These are phyloP conservation scores for Pseudofabraea citricarpa DNA, from an alignment of 2,329 filamentous ascomycete genomes.

Conservation along the genomic window DNA sequence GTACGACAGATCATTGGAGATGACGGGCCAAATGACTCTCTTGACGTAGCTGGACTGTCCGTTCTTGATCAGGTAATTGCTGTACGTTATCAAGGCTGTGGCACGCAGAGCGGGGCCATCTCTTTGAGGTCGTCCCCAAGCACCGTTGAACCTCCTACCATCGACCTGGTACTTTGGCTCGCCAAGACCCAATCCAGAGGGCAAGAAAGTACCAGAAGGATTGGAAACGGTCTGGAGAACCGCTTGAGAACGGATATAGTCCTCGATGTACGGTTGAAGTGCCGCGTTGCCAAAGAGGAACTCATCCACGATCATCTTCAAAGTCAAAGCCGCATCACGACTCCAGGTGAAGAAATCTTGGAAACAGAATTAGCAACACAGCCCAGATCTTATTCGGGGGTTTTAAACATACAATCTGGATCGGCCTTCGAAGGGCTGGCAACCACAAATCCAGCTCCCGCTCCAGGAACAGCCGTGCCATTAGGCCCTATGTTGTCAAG, in stretches of 20 bases:
- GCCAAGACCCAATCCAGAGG: constrained; percentile 47
- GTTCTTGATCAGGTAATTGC: constrained; percentile 66
- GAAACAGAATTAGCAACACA: neutral
- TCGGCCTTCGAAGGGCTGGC: constrained; percentile 49
- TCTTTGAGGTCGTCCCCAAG: constrained; percentile 62
- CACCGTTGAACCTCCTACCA: constrained; percentile 55
- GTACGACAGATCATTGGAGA: constrained; percentile 71
- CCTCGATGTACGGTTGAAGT: constrained; percentile 49
- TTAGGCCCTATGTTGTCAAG: constrained; percentile 50
- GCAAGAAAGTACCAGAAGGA: constrained; percentile 35
- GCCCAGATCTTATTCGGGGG: neutral
- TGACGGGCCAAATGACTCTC: constrained; percentile 64
- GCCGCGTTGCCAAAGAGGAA: constrained; percentile 48
- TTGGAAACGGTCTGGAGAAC: constrained; percentile 52
- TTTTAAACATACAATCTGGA: constrained; percentile 43
- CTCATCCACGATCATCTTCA: constrained; percentile 64
- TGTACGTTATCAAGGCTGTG: constrained; percentile 67
- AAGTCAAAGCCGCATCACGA: constrained; percentile 66
- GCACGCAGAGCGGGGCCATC: constrained; percentile 76
- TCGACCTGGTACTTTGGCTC: constrained; percentile 72
- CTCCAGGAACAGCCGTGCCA: constrained; percentile 42
- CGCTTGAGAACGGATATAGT: constrained; percentile 65
- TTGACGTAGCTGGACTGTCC: constrained; percentile 39
- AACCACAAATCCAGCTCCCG: constrained; percentile 44
- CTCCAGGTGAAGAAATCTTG: constrained; percentile 76